Conservation (phyloP, 1,139 yeast species). For the Taphrina sp. region DNA sequence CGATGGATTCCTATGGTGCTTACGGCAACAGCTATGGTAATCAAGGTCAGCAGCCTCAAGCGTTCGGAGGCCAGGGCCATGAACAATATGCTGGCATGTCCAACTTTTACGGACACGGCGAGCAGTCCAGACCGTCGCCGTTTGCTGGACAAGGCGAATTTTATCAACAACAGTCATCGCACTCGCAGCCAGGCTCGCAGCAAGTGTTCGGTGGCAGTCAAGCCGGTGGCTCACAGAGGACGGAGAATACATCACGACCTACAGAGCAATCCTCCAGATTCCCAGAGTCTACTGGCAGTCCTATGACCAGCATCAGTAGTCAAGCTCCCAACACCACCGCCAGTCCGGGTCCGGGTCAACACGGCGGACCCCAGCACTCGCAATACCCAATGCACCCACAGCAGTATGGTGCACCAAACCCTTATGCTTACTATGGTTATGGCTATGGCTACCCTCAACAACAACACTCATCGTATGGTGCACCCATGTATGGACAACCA, state of each 20-base stretch:
- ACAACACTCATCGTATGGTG: slow-evolving; percentile 23
- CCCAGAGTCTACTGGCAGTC: slow-evolving; percentile 9
- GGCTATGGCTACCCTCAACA: slow-evolving; percentile 30
- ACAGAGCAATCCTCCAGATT: slow-evolving; percentile 3
- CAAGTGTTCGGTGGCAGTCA: slow-evolving; percentile 10
- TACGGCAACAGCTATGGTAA: not conserved
- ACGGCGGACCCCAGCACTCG: slow-evolving; percentile 18
- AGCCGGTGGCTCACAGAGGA: slow-evolving; percentile 1
- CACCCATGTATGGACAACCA: slow-evolving; percentile 26
- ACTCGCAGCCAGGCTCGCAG: not conserved
- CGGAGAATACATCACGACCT: slow-evolving; percentile 8
- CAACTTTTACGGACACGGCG: slow-evolving; percentile 25
- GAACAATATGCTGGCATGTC: slow-evolving; percentile 25
- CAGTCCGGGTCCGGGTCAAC: slow-evolving; percentile 22
- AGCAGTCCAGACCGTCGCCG: slow-evolving; percentile 18
- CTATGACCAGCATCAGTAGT: slow-evolving; percentile 11
- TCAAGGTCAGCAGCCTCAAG: slow-evolving; percentile 13
- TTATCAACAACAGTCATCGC: slow-evolving; percentile 10
- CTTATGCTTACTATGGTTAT: slow-evolving; percentile 31
- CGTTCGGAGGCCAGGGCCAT: slow-evolving; percentile 16
- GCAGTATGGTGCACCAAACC: slow-evolving; percentile 21
- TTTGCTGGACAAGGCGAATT: slow-evolving; percentile 16
- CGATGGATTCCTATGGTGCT: slow-evolving; percentile 9
- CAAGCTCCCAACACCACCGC: slow-evolving; percentile 20
- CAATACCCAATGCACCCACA: slow-evolving; percentile 29